These are phyloP conservation scores for Phialophora chinensis DNA, from an alignment of 2,329 filamentous ascomycete genomes.

Conservation along the genomic window DNA sequence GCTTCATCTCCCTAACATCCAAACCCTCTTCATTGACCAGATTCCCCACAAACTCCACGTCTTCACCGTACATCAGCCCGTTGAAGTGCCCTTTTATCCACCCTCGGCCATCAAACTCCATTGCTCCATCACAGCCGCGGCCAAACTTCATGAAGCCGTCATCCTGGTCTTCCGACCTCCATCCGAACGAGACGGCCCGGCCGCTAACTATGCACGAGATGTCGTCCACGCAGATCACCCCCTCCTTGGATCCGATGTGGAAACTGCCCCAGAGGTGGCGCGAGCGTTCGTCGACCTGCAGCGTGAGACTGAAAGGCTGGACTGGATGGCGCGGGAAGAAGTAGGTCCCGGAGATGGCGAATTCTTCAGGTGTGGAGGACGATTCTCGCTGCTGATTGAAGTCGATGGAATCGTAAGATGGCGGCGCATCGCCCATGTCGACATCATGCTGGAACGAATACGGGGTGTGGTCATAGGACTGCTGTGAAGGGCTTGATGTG, in stretches of 20 bases:
- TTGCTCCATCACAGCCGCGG: constrained; percentile 30
- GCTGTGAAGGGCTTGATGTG: constrained; percentile 4
- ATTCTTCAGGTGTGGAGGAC: neutral
- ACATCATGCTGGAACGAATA: constrained; percentile 22
- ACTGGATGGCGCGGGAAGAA: constrained; percentile 1
- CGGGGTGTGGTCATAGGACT: constrained; percentile 15
- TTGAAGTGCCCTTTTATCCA: constrained; percentile 24
- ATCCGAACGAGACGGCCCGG: constrained; percentile 22
- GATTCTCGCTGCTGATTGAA: constrained; percentile 7
- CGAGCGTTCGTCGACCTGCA: constrained; percentile 14
- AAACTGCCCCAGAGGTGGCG: constrained; percentile 30
- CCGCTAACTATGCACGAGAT: constrained; percentile 9
- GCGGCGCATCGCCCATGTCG: constrained; percentile 27
- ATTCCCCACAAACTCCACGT: constrained; percentile 27
- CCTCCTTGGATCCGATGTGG: constrained; percentile 16
- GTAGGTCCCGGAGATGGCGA: constrained; percentile 32
- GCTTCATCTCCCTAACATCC: constrained; percentile 19
- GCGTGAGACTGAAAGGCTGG: constrained; percentile 3
- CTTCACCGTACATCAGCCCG: constrained; percentile 23
- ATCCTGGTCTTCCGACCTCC: constrained; percentile 24
- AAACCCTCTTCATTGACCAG: constrained; percentile 16
- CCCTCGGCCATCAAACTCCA: constrained; percentile 29
- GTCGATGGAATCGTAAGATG: constrained; percentile 23
- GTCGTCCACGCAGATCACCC: constrained; percentile 26
- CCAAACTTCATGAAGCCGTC: constrained; percentile 27